Evolutionary conservation across 129 eudicot genomes (phyloP).

Genomic region (Apium graveolens): DNA sequence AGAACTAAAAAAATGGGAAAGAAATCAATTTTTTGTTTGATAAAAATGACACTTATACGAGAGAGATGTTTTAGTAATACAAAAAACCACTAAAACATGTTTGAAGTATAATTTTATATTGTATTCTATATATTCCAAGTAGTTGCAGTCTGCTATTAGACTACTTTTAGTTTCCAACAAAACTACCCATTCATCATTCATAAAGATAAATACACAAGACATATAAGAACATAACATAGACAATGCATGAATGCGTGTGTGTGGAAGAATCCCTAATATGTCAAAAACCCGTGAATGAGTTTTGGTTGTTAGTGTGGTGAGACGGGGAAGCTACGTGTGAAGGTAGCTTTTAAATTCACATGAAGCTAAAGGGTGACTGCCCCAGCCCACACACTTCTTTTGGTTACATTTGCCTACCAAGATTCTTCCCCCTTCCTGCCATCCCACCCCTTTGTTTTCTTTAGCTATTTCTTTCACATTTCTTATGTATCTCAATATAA

Average conservation of each 20-base stretch:
- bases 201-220: not conserved
- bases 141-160: no score
- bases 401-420: not conserved
- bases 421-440: not conserved
- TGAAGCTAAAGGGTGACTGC: not conserved
- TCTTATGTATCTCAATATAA: not conserved
- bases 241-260: not conserved
- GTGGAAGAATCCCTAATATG: not conserved
- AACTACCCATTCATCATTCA: no score
- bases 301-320: not conserved
- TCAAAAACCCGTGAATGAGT: conserved; percentile 4
- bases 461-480: not conserved
- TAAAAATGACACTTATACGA: no score
- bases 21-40: no score
- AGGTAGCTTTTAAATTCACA: not conserved
- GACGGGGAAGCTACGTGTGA: not conserved
- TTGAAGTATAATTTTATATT: no score
- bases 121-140: no score
- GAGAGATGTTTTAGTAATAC: no score
- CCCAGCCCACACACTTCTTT: not conserved
- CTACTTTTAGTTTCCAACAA: no score
- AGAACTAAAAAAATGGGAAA: no score
- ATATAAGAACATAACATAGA: no score
- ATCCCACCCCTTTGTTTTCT: not conserved
- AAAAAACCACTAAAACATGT: no score